phyloP scores from a whole-genome alignment of 768 basidiomycete species.

The Auricularia sp. region DNA sequence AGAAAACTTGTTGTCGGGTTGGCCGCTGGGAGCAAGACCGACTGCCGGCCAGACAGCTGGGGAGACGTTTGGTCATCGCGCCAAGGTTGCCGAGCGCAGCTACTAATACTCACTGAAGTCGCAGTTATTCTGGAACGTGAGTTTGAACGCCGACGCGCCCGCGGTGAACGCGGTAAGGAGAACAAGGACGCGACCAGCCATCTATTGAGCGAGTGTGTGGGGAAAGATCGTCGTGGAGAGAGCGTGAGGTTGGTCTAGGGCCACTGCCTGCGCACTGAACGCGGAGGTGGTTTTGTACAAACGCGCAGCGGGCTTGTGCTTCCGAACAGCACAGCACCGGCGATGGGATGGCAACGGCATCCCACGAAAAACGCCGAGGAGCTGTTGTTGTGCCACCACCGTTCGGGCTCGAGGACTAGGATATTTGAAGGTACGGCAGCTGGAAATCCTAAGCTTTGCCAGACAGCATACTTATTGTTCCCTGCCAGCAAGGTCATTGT shows the following conservation, averaged over 20 bases:
- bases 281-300: neutral
- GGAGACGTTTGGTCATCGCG: neutral
- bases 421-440: too few species aligned
- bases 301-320: neutral
- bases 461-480: too few species aligned
- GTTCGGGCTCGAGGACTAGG: too few species aligned
- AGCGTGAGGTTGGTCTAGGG: neutral
- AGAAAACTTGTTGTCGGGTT: conserved; percentile 1
- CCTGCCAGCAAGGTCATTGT: too few species aligned
- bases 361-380: too few species aligned
- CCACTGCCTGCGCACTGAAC: neutral
- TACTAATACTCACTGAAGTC: neutral
- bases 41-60: conserved; percentile 4
- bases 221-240: neutral
- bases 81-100: neutral
- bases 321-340: neutral
- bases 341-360: too few species aligned
- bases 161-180: neutral
- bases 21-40: conserved; percentile 2
- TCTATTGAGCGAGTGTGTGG: neutral
- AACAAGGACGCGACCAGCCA: neutral
- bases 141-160: neutral
- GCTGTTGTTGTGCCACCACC: too few species aligned
- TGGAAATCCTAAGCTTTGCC: too few species aligned
- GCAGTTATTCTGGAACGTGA: neutral